Evolutionary conservation across 2,329 filamentous ascomycete genomes (phyloP).

Genomic region (Westerdykella ornata): DNA sequence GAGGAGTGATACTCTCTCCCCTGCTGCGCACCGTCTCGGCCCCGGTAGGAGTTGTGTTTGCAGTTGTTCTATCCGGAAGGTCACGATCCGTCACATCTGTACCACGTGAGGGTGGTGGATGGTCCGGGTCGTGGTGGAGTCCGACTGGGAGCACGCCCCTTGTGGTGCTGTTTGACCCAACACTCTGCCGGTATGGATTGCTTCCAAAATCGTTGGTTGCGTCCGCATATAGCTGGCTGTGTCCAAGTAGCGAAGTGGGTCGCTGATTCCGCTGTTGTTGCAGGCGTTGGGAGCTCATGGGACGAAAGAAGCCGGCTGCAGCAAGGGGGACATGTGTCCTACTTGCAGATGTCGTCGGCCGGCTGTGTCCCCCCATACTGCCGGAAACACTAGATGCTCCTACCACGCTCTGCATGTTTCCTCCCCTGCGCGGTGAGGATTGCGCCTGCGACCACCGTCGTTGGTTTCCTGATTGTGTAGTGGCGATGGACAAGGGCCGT

Average conservation of each 20-base stretch:
- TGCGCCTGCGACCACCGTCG: conserved; percentile 50
- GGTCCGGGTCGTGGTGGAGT: conserved; percentile 34
- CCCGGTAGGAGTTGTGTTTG: conserved; percentile 65
- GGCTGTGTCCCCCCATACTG: conserved; percentile 37
- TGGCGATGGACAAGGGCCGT: conserved; percentile 40
- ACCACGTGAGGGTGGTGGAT: conserved; percentile 63
- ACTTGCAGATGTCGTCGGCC: conserved; percentile 62
- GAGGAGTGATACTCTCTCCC: conserved; percentile 70
- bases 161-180: conserved; percentile 32
- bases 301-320: conserved; percentile 86
- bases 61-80: conserved; percentile 61
- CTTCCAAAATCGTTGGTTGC: conserved; percentile 25
- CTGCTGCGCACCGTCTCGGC: conserved; percentile 57
- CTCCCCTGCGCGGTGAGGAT: conserved; percentile 50
- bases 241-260: conserved; percentile 37
- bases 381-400: conserved; percentile 37
- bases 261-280: conserved; percentile 75
- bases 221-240: conserved; percentile 28
- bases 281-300: conserved; percentile 92
- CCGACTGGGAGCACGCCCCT: conserved; percentile 24
- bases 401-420: conserved; percentile 19
- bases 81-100: conserved; percentile 75
- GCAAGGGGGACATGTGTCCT: conserved; percentile 85
- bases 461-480: conserved; percentile 35
- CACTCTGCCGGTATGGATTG: conserved; percentile 35